These are phyloP conservation scores for Talaromyces atroroseus DNA, from an alignment of 2,329 filamentous ascomycete species.

Conservation along the genomic window DNA sequence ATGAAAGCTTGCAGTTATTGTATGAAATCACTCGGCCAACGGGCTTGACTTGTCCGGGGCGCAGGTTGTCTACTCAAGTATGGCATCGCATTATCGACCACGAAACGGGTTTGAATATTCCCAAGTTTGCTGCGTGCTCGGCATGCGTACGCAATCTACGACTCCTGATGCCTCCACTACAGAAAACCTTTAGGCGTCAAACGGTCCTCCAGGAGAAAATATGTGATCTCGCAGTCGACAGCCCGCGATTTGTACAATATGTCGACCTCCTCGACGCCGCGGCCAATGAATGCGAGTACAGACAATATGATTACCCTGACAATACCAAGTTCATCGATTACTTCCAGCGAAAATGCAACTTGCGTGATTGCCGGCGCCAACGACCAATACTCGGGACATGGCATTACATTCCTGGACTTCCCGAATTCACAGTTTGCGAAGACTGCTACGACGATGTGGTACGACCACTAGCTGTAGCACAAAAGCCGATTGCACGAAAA, in stretches of 20 bases:
- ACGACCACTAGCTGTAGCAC: conserved; percentile 57
- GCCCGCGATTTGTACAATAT: conserved; percentile 52
- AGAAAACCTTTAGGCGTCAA: conserved; percentile 56
- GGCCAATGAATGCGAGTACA: conserved; percentile 37
- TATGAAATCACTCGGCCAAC: conserved; percentile 62
- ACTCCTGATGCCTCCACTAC: conserved; percentile 66
- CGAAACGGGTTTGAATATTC: conserved; percentile 56
- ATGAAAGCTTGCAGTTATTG: conserved; percentile 62
- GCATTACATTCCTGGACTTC: conserved; percentile 71
- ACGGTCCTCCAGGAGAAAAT: conserved; percentile 46
- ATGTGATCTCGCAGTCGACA: conserved; percentile 65
- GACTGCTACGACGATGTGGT: conserved; percentile 80
- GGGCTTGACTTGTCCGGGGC: conserved; percentile 55
- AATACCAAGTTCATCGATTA: conserved; percentile 59
- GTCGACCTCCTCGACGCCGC: conserved; percentile 53
- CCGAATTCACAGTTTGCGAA: conserved; percentile 76
- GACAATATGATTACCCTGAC: conserved; percentile 41
- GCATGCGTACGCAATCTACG: conserved; percentile 69
- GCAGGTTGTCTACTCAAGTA: conserved; percentile 50
- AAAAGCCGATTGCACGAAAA: conserved; percentile 55
- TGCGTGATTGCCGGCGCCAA: conserved; percentile 62
- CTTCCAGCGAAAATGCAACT: conserved; percentile 53
- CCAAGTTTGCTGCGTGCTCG: conserved; percentile 69
- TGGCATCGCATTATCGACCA: conserved; percentile 76
- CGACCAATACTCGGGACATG: conserved; percentile 61